These are phyloP conservation scores for Hymenoscyphus salicellus DNA, from an alignment of 2,329 filamentous ascomycete species.

Conservation along the genomic window DNA sequence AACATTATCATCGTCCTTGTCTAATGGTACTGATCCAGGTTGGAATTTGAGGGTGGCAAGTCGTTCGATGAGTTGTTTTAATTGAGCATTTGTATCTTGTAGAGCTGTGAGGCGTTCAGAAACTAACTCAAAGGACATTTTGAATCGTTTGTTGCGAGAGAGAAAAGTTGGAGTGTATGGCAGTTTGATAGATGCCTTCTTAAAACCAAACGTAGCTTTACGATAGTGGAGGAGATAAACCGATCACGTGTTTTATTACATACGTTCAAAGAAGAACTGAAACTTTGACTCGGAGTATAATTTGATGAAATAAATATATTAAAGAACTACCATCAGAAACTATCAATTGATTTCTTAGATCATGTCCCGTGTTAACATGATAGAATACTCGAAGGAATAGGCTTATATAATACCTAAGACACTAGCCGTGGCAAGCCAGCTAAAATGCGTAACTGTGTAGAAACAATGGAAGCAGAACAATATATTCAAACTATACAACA, in stretches of 20 bases:
- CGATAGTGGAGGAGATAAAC: background rate
- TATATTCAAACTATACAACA: no score
- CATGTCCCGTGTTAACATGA: no score
- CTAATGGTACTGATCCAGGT: conserved; percentile 55
- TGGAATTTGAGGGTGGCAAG: conserved; percentile 57
- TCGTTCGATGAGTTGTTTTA: conserved; percentile 57
- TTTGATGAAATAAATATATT: no score
- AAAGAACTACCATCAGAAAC: no score
- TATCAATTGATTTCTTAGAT: no score
- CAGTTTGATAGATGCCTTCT: background rate
- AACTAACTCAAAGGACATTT: conserved; percentile 60
- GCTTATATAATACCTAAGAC: background rate
- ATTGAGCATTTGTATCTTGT: conserved; percentile 60
- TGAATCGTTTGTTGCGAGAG: background rate
- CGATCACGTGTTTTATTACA: background rate
- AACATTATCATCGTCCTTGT: conserved; percentile 44
- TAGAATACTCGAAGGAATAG: background rate
- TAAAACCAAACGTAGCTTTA: background rate
- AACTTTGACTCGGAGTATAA: no score
- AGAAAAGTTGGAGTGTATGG: background rate
- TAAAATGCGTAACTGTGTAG: background rate
- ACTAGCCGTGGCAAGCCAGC: background rate
- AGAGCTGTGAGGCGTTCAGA: conserved; percentile 57
- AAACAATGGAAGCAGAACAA: no score
- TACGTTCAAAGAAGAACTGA: no score